phyloP scores from a whole-genome alignment of 116 monocot genomes.

The Trichopus zeylanicus region DNA sequence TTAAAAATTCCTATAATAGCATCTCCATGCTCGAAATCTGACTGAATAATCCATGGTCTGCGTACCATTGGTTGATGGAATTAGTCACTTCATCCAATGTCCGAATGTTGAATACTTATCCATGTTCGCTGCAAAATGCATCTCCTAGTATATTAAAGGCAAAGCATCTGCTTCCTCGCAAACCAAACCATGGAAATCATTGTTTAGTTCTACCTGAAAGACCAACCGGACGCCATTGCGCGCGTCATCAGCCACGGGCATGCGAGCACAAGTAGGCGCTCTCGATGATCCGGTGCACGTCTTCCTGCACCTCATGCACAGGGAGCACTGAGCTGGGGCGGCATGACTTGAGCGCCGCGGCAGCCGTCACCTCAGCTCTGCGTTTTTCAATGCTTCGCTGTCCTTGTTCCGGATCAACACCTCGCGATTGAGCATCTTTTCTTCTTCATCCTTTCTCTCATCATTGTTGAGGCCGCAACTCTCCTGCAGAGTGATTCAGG shows the following conservation, averaged over 20 bases:
- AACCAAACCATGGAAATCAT: slow-evolving; percentile 87
- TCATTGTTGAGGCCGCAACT: slow-evolving; percentile 6
- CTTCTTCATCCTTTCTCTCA: slow-evolving; percentile 50
- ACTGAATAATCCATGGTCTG: slow-evolving; percentile 87
- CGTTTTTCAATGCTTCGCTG: slow-evolving; percentile 71
- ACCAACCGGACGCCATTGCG: slow-evolving; percentile 84
- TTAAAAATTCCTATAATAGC: slow-evolving; percentile 83
- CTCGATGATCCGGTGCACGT: slow-evolving; percentile 74
- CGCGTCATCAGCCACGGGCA: slow-evolving; percentile 88
- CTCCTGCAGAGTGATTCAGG: slow-evolving; percentile 25
- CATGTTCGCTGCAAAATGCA: slow-evolving; percentile 87
- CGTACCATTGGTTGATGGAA: slow-evolving; percentile 90
- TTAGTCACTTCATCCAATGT: slow-evolving; percentile 74
- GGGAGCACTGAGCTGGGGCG: slow-evolving; percentile 80
- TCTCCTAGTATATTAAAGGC: slow-evolving; percentile 85
- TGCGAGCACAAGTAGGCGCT: slow-evolving; percentile 79
- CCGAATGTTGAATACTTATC: slow-evolving; percentile 89
- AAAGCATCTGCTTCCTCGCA: slow-evolving; percentile 95
- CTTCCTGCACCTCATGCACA: slow-evolving; percentile 90
- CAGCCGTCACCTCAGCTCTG: slow-evolving; percentile 62
- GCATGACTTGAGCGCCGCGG: slow-evolving; percentile 52
- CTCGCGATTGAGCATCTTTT: slow-evolving; percentile 85
- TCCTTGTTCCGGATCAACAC: slow-evolving; percentile 84
- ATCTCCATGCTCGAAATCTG: slow-evolving; percentile 86
- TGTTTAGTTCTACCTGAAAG: slow-evolving; percentile 98